A percentile compares a stretch with the other conserved stretches of the same genome.
These are phyloP conservation scores for Kregervanrija delftensis DNA, from an alignment of 805 yeast species.

Conservation along the genomic window DNA sequence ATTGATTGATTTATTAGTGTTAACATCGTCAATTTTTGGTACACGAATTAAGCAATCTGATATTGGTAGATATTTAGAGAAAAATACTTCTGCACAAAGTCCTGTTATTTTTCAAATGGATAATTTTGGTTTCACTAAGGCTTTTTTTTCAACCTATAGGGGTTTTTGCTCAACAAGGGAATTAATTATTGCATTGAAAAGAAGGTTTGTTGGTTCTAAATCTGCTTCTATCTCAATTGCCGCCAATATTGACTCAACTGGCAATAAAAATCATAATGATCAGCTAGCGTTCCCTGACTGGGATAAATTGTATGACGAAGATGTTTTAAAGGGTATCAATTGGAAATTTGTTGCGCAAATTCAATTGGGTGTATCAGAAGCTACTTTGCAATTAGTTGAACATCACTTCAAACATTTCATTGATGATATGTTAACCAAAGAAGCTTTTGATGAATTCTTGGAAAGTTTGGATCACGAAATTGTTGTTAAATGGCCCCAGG, in stretches of 20 bases:
- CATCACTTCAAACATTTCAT: conserved; percentile 73
- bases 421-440: conserved; percentile 55
- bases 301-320: conserved; percentile 36
- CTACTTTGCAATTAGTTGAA: conserved; percentile 59
- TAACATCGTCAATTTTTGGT: conserved; percentile 57
- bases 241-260: neutral
- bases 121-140: conserved; percentile 54
- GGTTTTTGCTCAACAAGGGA: conserved; percentile 54
- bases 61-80: conserved; percentile 31
- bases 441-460: conserved; percentile 54
- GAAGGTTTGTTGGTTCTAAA: conserved; percentile 54
- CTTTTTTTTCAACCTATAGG: conserved; percentile 64
- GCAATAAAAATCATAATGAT: neutral
- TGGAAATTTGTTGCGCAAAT: conserved; percentile 67
- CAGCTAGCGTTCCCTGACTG: conserved; percentile 43
- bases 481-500: conserved; percentile 40
- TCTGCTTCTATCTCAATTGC: conserved; percentile 53
- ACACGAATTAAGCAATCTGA: conserved; percentile 35
- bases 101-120: conserved; percentile 45
- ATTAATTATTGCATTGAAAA: conserved; percentile 45
- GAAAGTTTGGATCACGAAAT: conserved; percentile 65
- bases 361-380: conserved; percentile 76
- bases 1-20: conserved; percentile 71
- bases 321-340: conserved; percentile 39
- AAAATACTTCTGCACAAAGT: conserved; percentile 13